Evolutionary conservation across 768 basidiomycete genomes (phyloP), one percentile per base, ranked within the genome.

Genomic region (Mycena rosella): DNA sequence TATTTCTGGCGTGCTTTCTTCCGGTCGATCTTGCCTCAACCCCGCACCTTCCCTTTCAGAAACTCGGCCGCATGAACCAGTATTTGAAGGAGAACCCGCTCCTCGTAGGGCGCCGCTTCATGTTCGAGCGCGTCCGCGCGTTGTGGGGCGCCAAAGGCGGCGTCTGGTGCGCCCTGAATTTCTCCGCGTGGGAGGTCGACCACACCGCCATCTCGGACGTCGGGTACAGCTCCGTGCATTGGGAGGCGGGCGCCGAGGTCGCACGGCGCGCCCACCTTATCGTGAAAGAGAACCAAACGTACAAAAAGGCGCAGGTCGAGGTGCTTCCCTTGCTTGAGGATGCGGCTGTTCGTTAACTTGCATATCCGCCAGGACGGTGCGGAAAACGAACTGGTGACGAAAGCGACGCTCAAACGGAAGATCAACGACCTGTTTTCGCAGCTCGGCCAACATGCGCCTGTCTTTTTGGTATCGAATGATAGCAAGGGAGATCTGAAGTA

Each of bases 391-490:
- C 76, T 40, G 74, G 62, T 88, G 64, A 75, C 77, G 36, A 80
- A 78, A 73, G 71, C 74, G 7, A 72, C 75, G 51, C 81, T 89
- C 73, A 84, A 81, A 73, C 67, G 72, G 38, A 81, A 80, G 53
- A 79, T 89, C 59, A 76, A 75, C 65, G 67, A 74, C 22, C 76
- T 86, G 68, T 51, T 85, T 59, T 64, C 75, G 5, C 58, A 73
- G 7, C 73, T 79, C 58, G 69, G 74, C 17, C 72, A 71, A 18
- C 38, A 68, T 11, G 86, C 84, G 3, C 87, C 88, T 0, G 74
- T 89, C 40, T 87, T 84, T 71, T 77, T 90, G 63, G 78, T 90
- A 29, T 87, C 89, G 73, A 89, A 89, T 74, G 88, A 89, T 74
- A 78, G 78, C 38, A 80, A 79, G 63, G 82, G 85, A 63, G 89